Evolutionary conservation across 176 grass and related monocot genomes (phyloP), one percentile per base, ranked within the genome.

Genomic region (Oryza meridionalis): DNA sequence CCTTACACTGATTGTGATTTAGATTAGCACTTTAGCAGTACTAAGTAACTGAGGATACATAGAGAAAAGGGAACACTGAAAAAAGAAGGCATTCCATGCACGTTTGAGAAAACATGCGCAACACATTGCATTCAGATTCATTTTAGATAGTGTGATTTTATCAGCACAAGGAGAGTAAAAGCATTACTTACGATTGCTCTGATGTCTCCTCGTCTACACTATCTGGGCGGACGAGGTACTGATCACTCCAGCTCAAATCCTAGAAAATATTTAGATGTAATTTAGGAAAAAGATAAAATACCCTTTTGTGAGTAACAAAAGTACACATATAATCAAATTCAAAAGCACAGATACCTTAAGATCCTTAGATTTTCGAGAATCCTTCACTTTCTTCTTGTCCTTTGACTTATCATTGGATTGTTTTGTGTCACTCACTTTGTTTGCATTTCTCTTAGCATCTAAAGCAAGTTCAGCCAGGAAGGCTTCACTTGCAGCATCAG

Each of bases 401-500:
- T 91, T 99, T 73, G 84, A 85, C 80, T 95, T 99, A 38, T 96
- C 96, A 81, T 92, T 76, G 51, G 75, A 78, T 75, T 89, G 91
- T 70, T 94, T 99, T 32, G 70, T 67, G 53, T 93, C 95, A 81
- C 74, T 81, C 47, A 78, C 86, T 86, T 81, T 89, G 79, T 73
- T 91, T 31, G 65, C 85, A 73, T 84, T 97, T 81, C 94, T 99
- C 81, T 94, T 87, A 78, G 87, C 93, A 87, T 99, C 93, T 63
- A 92, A 84, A 77, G 87, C 96, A 85, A 99, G 91, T 87, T 99
- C 96, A 77, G 96, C 93, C 17, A 99, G 67, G 76, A 99, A 96
- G 65, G 96, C 96, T 82, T 99, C 93, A 85, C 90, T 90, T 72
- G 91, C 93, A 89, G 96, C 93, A 89, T 96, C 93, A 87, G 96